Evolutionary conservation across 768 basidiomycete species (phyloP), one percentile per base, ranked within the genome.

Genomic region (Aureoboletus auriporus): DNA sequence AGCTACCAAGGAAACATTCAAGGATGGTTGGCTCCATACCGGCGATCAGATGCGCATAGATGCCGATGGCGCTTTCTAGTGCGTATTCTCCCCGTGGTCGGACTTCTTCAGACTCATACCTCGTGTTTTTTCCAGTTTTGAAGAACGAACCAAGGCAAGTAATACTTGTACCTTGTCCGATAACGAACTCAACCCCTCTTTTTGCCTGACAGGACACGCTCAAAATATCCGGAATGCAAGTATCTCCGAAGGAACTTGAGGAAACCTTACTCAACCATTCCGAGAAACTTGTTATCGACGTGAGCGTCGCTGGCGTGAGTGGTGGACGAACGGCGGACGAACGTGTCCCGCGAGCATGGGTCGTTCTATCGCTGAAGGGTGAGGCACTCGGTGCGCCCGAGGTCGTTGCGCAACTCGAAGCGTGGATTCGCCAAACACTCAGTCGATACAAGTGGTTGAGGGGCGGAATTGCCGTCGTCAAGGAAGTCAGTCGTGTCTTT

Each of bases 161-260:
- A 4, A 5, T 23, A 23, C 2, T 23, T 23, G 20, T 23, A 23
- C 4, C 29, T 35, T 33, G 31, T 33, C 46, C 33, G 34, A 13
- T 4, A n/a, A 33, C 31, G 31, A 1, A 16, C 5, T n/a, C 14
- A 5, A 31, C 30, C 12, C 5, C 30, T 30, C 30, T 6, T 30
- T n/a, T n/a, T n/a, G n/a, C 30, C 8, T 8, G 17, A 20, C 23
- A 88, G 82, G 89, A 91, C 59, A 89, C 81, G 0, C 72, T 92
- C 20, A 92, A 92, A 60, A 75, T 92, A 3, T 88, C 86, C 0
- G 89, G 89, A 4, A 72, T 71, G 42, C 89, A 91, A 64, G 89
- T 91, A 0, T 88, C 89, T 0, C 89, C 89, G 0, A 75, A 77
- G 13, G 89, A 92, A 59, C 84, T 91, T 44, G 89, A 91, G 60